phyloP scores from a whole-genome alignment of 495 filamentous ascomycete species.

The Daldinia childiae region DNA sequence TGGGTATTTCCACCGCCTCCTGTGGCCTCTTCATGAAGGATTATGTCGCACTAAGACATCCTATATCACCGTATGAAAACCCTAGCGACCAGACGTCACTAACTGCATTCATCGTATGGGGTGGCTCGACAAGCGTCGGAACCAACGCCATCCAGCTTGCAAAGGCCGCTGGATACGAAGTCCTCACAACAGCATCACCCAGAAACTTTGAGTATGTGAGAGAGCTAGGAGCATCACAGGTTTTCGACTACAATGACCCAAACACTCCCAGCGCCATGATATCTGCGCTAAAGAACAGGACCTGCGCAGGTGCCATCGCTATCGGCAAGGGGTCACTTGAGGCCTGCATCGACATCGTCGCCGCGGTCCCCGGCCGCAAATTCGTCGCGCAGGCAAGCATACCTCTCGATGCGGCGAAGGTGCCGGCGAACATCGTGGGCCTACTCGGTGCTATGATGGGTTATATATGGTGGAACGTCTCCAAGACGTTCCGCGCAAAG shows the following conservation, averaged over 20 bases:
- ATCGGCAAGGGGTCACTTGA: conserved; percentile 8
- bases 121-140: conserved; percentile 63
- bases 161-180: conserved; percentile 63
- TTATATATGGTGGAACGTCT: background rate
- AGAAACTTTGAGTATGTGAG: conserved; percentile 63
- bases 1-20: conserved; percentile 57
- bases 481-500: background rate
- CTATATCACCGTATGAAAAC: conserved; percentile 35
- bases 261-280: conserved; percentile 45
- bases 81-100: background rate
- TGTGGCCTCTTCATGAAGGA: conserved; percentile 50
- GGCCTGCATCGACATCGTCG: conserved; percentile 12
- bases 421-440: background rate
- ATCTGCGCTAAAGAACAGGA: conserved; percentile 33
- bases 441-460: conserved; percentile 1
- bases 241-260: conserved; percentile 64
- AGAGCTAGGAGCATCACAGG: conserved; percentile 59
- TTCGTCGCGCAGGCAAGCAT: conserved; percentile 6
- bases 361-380: conserved; percentile 7
- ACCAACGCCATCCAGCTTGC: conserved; percentile 69
- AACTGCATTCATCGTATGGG: conserved; percentile 12
- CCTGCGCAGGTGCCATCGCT: conserved; percentile 20
- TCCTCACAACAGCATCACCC: conserved; percentile 62
- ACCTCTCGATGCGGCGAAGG: background rate
- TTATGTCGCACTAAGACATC: conserved; percentile 51